Percentiles rank a stretch among this genome's conserved stretches.
phyloP scores from a whole-genome alignment of 805 yeast genomes.

The Brettanomyces bruxellensis region DNA sequence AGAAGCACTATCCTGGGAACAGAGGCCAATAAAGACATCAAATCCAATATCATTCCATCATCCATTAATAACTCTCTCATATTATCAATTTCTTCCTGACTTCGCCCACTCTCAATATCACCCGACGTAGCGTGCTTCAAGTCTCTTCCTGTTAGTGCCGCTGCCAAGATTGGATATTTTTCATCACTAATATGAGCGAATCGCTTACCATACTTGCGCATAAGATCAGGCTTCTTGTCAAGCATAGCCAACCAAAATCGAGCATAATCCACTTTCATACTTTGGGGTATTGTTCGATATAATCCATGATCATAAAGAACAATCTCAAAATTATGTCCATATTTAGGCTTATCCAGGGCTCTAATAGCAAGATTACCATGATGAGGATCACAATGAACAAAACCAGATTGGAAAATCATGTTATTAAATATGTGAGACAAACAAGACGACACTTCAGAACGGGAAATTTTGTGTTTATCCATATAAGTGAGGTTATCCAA shows the following conservation, averaged over 20 bases:
- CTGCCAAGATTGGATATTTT: constrained; percentile 77
- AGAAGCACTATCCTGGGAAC: constrained; percentile 83
- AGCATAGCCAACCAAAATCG: constrained; percentile 87
- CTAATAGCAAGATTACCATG: constrained; percentile 92
- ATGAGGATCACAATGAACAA: constrained; percentile 96
- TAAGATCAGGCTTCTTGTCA: constrained; percentile 54
- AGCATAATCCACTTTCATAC: constrained; percentile 75
- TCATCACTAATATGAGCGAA: constrained; percentile 74
- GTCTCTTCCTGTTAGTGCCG: constrained; percentile 93
- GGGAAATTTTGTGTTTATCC: constrained; percentile 52
- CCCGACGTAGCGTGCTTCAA: constrained; percentile 64
- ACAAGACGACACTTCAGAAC: constrained; percentile 76
- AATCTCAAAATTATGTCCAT: constrained; percentile 76
- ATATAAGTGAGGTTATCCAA: constrained; percentile 68
- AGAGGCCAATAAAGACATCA: constrained; percentile 69
- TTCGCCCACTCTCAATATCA: constrained; percentile 47
- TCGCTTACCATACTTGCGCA: constrained; percentile 65
- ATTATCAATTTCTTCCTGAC: constrained; percentile 50
- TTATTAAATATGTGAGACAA: constrained; percentile 84
- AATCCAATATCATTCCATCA: constrained; percentile 56
- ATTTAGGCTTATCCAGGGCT: constrained; percentile 22
- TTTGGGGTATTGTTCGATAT: constrained; percentile 73
- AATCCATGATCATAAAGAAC: constrained; percentile 91
- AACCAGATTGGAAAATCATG: constrained; percentile 92
- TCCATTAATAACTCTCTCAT: constrained; percentile 61